Evolutionary conservation across 2,329 filamentous ascomycete species (phyloP).

Genomic region (Diaporthe longicolla): DNA sequence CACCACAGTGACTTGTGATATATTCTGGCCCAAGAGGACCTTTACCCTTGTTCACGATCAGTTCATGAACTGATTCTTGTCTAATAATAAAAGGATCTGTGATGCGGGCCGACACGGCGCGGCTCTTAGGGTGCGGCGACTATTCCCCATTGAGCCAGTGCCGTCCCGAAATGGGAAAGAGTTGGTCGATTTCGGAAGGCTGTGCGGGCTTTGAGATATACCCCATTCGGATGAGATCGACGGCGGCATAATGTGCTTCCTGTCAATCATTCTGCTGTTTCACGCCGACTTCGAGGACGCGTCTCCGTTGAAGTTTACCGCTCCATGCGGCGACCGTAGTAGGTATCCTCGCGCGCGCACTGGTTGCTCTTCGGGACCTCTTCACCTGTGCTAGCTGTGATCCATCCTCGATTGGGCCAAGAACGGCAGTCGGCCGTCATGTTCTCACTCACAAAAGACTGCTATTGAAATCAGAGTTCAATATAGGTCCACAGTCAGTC

Average conservation of each 20-base stretch:
- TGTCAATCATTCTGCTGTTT: slow-evolving; percentile 8
- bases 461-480: not conserved
- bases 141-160: not conserved
- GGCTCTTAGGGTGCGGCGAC: not conserved
- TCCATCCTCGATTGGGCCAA: not conserved
- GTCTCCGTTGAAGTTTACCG: not conserved
- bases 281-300: slow-evolving; percentile 10
- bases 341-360: not conserved
- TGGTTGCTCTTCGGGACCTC: not conserved
- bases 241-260: not conserved
- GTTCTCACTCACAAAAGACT: not conserved
- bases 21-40: not conserved
- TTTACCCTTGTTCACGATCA: no score
- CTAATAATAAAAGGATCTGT: not conserved
- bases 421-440: not conserved
- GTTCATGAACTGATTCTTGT: not conserved
- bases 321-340: not conserved
- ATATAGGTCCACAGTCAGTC: not conserved
- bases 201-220: not conserved
- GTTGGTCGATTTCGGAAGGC: not conserved
- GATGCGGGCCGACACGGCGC: not conserved
- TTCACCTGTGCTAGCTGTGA: not conserved
- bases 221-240: not conserved
- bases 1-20: not conserved
- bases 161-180: not conserved